These are phyloP conservation scores for Rhodomyrtus psidioides DNA, from an alignment of 441 rosid genomes.

Conservation along the genomic window DNA sequence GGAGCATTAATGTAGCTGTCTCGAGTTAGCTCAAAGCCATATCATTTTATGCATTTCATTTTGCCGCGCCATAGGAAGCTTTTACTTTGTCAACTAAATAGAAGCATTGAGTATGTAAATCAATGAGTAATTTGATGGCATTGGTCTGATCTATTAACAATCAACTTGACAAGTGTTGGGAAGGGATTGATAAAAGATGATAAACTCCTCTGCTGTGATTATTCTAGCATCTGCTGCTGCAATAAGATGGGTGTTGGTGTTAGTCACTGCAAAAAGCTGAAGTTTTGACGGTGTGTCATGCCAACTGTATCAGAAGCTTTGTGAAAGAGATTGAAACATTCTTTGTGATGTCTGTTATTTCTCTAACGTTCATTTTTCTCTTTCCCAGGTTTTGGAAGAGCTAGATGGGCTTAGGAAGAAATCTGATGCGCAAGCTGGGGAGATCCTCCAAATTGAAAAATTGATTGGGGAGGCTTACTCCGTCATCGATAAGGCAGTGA, in stretches of 20 bases:
- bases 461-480: slow-evolving; percentile 85
- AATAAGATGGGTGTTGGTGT: not conserved
- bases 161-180: not conserved
- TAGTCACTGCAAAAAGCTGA: not conserved
- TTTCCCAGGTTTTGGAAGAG: slow-evolving; percentile 66
- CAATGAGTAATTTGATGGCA: not conserved
- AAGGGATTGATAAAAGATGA: not conserved
- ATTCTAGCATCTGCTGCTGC: not conserved
- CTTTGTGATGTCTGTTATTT: not conserved
- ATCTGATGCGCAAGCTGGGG: slow-evolving; percentile 61
- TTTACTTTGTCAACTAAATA: not conserved
- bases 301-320: not conserved
- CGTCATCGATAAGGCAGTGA: slow-evolving; percentile 75
- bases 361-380: not conserved
- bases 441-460: slow-evolving; percentile 59
- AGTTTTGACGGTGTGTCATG: not conserved
- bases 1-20: not conserved
- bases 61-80: not conserved
- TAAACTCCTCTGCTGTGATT: not conserved
- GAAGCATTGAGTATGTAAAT: not conserved
- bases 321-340: not conserved
- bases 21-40: not conserved
- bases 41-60: not conserved
- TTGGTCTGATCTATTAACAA: not conserved
- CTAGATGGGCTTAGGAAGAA: slow-evolving; percentile 71